Conservation (phyloP, 73 alveolate species). For the Diophrys appendiculata region DNA sequence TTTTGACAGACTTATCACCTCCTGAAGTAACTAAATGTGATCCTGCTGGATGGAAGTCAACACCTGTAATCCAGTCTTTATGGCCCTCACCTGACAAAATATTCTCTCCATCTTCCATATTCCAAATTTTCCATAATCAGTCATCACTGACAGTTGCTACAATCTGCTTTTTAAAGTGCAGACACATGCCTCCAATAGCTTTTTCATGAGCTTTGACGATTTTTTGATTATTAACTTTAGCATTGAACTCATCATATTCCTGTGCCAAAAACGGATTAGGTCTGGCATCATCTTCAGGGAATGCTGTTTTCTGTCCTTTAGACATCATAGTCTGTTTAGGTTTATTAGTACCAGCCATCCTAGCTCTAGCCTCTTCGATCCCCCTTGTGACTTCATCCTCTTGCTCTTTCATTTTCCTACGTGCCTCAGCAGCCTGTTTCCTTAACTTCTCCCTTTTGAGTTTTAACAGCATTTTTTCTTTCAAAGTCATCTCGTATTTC, state of each 20-base stretch:
- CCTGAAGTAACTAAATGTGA: constrained; percentile 92
- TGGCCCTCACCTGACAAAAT: constrained; percentile 99
- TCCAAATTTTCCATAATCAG: constrained; percentile 99
- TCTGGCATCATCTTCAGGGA: constrained; percentile 63
- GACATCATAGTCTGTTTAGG: constrained; percentile 5
- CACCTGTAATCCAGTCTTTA: constrained; percentile 98
- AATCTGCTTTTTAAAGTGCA: constrained; percentile 59
- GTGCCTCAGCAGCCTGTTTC: constrained; percentile 48
- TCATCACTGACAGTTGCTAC: constrained; percentile 99
- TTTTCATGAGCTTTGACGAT: constrained; percentile 59
- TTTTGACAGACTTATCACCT: constrained; percentile 95
- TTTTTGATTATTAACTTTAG: constrained; percentile 21
- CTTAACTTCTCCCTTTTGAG: constrained; percentile 96
- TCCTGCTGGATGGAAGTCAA: constrained; percentile 99
- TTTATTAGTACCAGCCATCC: constrained; percentile 27
- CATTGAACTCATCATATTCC: constrained; percentile 54
- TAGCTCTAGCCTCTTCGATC: constrained; percentile 46
- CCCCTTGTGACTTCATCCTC: constrained; percentile 55
- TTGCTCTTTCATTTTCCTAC: constrained; percentile 26
- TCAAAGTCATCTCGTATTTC: constrained; percentile 95
- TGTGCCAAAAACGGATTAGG: constrained; percentile 61
- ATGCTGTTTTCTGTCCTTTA: constrained; percentile 54
- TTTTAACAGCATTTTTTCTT: constrained; percentile 96
- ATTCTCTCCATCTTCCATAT: constrained; percentile 93
- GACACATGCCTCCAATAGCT: constrained; percentile 55